phyloP scores from a whole-genome alignment of 1,284 basidiomycete genomes.

The Cutaneotrichosporon sp. region DNA sequence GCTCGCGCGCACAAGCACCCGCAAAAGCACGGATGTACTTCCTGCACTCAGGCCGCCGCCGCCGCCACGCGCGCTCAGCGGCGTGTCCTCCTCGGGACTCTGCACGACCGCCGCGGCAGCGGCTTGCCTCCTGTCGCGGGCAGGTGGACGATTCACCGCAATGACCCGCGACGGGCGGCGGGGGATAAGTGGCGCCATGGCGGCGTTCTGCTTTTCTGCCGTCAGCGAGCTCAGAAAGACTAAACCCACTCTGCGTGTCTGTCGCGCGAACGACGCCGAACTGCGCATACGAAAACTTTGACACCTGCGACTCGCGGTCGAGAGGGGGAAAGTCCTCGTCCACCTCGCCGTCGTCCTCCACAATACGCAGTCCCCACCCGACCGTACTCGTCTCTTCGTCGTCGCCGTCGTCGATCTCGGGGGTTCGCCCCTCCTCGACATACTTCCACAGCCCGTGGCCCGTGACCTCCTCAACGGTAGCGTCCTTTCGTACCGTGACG shows the following conservation, averaged over 20 bases:
- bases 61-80: constrained; percentile 34
- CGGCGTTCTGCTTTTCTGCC: constrained; percentile 74
- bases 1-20: constrained; percentile 68
- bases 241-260: constrained; percentile 64
- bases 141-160: constrained; percentile 9
- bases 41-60: background rate
- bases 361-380: constrained; percentile 92
- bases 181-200: constrained; percentile 53
- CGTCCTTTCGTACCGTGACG: constrained; percentile 72
- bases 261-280: constrained; percentile 76
- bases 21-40: constrained; percentile 53
- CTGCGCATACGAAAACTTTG: constrained; percentile 84
- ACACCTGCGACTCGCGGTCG: constrained; percentile 75
- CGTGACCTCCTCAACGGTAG: constrained; percentile 90
- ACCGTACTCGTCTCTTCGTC: constrained; percentile 61
- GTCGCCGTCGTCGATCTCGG: constrained; percentile 53
- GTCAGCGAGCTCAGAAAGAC: background rate
- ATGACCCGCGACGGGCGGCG: constrained; percentile 41
- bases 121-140: constrained; percentile 5
- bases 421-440: constrained; percentile 79
- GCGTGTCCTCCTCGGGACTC: background rate
- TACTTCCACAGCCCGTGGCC: constrained; percentile 88
- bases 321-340: constrained; percentile 99
- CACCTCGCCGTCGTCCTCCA: constrained; percentile 95
- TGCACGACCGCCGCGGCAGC: background rate